Evolutionary conservation across 805 yeast species (phyloP).

Genomic region (Sugiyamaella mastotermitis): DNA sequence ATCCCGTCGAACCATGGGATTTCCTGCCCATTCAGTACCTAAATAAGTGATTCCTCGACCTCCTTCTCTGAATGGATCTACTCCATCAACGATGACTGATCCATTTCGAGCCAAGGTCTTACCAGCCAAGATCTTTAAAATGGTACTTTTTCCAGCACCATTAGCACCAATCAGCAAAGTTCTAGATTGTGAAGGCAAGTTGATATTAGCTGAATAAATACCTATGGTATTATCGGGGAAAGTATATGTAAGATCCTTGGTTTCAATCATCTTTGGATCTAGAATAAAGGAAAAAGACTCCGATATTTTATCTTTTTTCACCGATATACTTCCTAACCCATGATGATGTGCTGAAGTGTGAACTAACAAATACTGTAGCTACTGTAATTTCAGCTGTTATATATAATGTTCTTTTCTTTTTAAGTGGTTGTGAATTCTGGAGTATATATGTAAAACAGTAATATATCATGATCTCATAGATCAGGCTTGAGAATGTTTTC

Average conservation of each 20-base stretch:
- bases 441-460: no score
- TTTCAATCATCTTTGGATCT: constrained; percentile 39
- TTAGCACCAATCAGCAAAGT: constrained; percentile 85
- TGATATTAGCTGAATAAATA: constrained; percentile 53
- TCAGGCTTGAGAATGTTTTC: no score
- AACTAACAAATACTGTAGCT: no score
- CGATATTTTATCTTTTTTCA: no score
- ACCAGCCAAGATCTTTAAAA: constrained; percentile 81
- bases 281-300: no score
- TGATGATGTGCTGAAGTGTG: no score
- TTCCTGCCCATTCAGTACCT: constrained; percentile 97
- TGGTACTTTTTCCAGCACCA: constrained; percentile 95
- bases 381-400: no score
- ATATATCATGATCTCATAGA: no score
- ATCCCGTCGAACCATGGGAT: constrained; percentile 83
- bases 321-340: no score
- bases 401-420: no score
- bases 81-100: constrained; percentile 63
- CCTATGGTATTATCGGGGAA: constrained; percentile 64
- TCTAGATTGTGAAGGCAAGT: constrained; percentile 65
- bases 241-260: constrained; percentile 59
- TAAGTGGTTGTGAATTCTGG: no score
- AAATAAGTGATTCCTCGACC: constrained; percentile 55
- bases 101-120: constrained; percentile 80
- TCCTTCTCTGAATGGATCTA: constrained; percentile 77